These are phyloP conservation scores for Mariannaea elegans DNA, from an alignment of 2,329 filamentous ascomycete species.

Conservation along the genomic window DNA sequence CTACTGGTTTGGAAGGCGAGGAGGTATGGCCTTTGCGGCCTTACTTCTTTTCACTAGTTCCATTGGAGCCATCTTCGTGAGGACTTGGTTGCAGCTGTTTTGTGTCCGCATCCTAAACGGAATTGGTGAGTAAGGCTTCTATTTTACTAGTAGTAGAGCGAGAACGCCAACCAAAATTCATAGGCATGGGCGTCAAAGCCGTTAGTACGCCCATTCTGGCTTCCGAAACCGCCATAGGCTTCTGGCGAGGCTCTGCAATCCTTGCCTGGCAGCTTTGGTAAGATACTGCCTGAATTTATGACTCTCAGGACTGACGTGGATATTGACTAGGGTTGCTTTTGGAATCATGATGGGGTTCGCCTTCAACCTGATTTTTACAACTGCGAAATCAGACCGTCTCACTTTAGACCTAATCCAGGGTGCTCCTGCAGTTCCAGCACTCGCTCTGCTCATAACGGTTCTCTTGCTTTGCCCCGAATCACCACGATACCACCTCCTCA, in stretches of 20 bases:
- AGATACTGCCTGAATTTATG: too few species aligned
- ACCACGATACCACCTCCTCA: conserved; percentile 50
- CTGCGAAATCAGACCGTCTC: neutral
- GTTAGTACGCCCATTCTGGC: conserved; percentile 58
- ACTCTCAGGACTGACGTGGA: conserved; percentile 19
- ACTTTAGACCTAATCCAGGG: conserved; percentile 46
- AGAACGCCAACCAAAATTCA: conserved; percentile 34
- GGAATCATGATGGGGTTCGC: conserved; percentile 39
- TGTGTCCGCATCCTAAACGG: conserved; percentile 50
- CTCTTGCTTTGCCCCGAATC: conserved; percentile 52
- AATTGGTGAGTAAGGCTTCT: conserved; percentile 42
- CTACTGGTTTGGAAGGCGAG: conserved; percentile 50
- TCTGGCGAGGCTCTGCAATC: conserved; percentile 58
- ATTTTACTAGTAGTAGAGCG: conserved; percentile 8
- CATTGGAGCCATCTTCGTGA: conserved; percentile 47
- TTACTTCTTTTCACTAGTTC: conserved; percentile 51
- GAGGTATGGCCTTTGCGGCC: conserved; percentile 51
- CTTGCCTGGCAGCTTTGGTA: conserved; percentile 58
- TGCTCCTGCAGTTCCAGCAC: conserved; percentile 46
- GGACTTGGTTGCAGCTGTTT: conserved; percentile 45
- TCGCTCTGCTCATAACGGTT: conserved; percentile 42
- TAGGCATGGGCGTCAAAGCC: conserved; percentile 59
- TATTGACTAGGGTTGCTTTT: conserved; percentile 30
- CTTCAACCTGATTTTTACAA: conserved; percentile 27
- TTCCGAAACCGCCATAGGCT: conserved; percentile 56